A percentile compares a stretch with the other conserved stretches of the same genome.
Conservation (phyloP, 2,329 filamentous ascomycete genomes). For the Hypoxylon sp. region DNA sequence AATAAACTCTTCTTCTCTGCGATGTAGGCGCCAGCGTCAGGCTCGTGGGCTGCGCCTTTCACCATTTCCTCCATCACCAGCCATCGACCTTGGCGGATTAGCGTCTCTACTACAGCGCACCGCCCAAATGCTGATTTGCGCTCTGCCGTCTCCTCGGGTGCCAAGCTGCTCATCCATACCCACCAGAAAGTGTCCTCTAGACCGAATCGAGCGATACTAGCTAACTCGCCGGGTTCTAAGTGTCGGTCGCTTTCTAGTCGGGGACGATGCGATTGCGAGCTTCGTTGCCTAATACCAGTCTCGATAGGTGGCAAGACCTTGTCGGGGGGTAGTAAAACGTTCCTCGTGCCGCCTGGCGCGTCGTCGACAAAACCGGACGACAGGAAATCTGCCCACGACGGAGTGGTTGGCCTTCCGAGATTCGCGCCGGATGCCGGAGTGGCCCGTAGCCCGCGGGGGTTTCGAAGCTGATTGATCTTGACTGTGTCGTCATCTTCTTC, state of each 20-base stretch:
- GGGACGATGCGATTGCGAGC: slow-evolving; percentile 84
- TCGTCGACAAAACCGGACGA: slow-evolving; percentile 90
- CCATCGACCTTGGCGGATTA: slow-evolving; percentile 83
- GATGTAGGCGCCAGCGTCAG: slow-evolving; percentile 85
- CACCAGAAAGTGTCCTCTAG: slow-evolving; percentile 98
- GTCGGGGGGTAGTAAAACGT: slow-evolving; percentile 85
- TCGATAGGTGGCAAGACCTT: slow-evolving; percentile 89
- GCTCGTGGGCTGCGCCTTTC: slow-evolving; percentile 87
- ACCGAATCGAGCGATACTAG: slow-evolving; percentile 85
- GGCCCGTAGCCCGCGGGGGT: slow-evolving; percentile 63
- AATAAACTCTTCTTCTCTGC: slow-evolving; percentile 96
- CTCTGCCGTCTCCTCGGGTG: slow-evolving; percentile 83
- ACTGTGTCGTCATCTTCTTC: slow-evolving; percentile 68
- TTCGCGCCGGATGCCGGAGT: slow-evolving; percentile 72
- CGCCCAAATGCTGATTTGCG: slow-evolving; percentile 94
- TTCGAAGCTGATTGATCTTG: slow-evolving; percentile 50
- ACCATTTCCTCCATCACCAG: slow-evolving; percentile 96
- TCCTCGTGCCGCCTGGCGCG: slow-evolving; percentile 66
- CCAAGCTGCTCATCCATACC: slow-evolving; percentile 98
- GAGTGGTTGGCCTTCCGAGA: slow-evolving; percentile 85
- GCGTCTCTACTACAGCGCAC: slow-evolving; percentile 90
- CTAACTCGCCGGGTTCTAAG: slow-evolving; percentile 90
- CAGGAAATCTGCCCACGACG: slow-evolving; percentile 97
- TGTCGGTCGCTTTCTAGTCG: slow-evolving; percentile 72
- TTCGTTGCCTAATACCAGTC: slow-evolving; percentile 74